Evolutionary conservation across 805 yeast genomes (phyloP).

Genomic region (Candida morakotiae): DNA sequence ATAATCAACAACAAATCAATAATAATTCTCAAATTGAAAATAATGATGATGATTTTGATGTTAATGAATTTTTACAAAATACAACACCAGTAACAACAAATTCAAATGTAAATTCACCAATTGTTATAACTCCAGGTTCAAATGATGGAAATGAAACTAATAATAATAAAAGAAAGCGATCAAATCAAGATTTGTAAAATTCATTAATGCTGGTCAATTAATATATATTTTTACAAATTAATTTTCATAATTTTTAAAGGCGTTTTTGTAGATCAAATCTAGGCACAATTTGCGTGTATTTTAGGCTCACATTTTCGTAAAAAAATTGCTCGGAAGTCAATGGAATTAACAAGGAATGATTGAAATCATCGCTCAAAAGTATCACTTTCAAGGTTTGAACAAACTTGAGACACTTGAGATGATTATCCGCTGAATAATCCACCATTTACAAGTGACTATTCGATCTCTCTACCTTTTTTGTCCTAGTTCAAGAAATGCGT

Average conservation of each 20-base stretch:
- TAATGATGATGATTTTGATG: constrained; percentile 25
- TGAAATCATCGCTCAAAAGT: too few relatives aligned
- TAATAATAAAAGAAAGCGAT: constrained; percentile 9
- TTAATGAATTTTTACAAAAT: constrained; percentile 24
- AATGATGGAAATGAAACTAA: constrained; percentile 1
- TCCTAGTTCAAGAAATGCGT: too few relatives aligned
- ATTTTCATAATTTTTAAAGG: background rate
- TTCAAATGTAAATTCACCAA: constrained; percentile 7
- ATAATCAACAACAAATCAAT: constrained; percentile 13
- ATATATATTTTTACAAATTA: too few relatives aligned
- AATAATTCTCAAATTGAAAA: constrained; percentile 3
- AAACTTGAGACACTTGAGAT: too few relatives aligned
- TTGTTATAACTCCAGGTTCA: constrained; percentile 11
- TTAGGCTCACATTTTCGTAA: background rate
- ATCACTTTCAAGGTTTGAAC: too few relatives aligned
- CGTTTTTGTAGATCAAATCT: background rate
- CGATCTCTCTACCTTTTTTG: too few relatives aligned
- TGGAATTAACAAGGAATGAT: too few relatives aligned
- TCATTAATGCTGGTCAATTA: constrained; percentile 3
- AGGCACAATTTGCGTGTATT: background rate
- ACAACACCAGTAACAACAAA: constrained; percentile 6
- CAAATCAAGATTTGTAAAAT: constrained; percentile 16
- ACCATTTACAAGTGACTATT: too few relatives aligned
- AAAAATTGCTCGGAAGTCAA: background rate
- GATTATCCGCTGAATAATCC: too few relatives aligned